Base-by-base conservation (phyloP, 345 rosid species). In the Salix brachista region DNA sequence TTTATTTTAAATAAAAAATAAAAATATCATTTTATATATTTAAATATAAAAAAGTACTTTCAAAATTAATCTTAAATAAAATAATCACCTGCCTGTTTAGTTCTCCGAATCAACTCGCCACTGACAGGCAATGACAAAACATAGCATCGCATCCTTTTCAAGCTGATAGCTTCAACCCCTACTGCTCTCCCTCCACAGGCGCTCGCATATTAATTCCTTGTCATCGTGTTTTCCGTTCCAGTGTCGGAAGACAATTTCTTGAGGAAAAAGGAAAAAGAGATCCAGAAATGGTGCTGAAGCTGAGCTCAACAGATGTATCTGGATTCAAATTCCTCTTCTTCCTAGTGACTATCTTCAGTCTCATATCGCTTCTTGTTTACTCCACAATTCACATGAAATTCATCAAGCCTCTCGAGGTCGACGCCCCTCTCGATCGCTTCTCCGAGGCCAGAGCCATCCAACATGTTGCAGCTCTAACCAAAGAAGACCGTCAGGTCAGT, bases 351-450 rank as follows among this genome's bases (percentile, higher is more conserved):
- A 78, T 92, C 84, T 96, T 90, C 78, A 90, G 86, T 70, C 56
- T 92, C 80, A 91, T 92, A 94, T 78, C 94, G 68, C 61, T 84
- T 6, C 72, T 91, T 36, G 92, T 71, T 67, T 87, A 93, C 87
- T 88, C 80, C 65, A 75, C 87, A 21, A 58, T 93, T 50, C 86
- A 93, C 86, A 87, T 83, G 88, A 90, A 87, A 84, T 84, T 88
- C 69, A 75, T 96, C 37, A 67, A 81, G 73, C 97, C 97, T 19
- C 94, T 96, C 37, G 91, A 78, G 17, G n/a, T 75, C 37, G 89
- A 92, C 84, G 97, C 98, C 4, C 94, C 99, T 46, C 87, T 84
- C n/a, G 91, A 93, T 83, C 97, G 93, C 3, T 96, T 96, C 86
- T 92, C 99, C 67, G 97, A 90, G 83, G 98, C 92, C 42, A 85